phyloP scores from a whole-genome alignment of 495 filamentous ascomycete genomes.

The Sordaria brevicollis region DNA sequence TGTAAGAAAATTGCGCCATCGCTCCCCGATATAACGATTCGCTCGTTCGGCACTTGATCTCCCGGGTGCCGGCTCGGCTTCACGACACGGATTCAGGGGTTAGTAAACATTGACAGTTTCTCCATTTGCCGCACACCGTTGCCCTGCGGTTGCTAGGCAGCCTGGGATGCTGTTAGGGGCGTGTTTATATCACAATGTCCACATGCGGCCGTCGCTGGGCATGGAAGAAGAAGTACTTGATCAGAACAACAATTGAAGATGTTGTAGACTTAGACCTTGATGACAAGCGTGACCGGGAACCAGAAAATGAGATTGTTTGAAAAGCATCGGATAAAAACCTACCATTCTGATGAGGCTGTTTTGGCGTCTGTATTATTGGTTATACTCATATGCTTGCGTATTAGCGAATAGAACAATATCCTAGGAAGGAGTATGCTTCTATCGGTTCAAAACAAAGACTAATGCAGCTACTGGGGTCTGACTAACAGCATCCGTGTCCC shows the following conservation, averaged over 20 bases:
- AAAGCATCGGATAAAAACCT: no score
- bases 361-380: no score
- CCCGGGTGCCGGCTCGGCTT: not conserved
- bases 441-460: not conserved
- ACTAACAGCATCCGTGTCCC: not conserved
- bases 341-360: no score
- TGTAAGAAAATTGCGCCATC: conserved; percentile 4
- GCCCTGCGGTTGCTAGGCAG: no score
- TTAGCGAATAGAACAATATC: no score
- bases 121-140: not conserved
- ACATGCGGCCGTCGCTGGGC: not conserved
- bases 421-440: not conserved
- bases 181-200: not conserved
- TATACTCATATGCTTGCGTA: no score
- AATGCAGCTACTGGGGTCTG: not conserved
- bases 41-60: not conserved
- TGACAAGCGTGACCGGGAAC: not conserved
- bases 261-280: not conserved
- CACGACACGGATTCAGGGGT: not conserved
- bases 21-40: not conserved
- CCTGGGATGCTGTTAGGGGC: not conserved
- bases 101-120: not conserved
- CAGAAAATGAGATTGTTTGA: no score
- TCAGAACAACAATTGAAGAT: not conserved
- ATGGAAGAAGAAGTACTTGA: not conserved